phyloP scores from a whole-genome alignment of 768 basidiomycete species.

The Pisolithus orientalis region DNA sequence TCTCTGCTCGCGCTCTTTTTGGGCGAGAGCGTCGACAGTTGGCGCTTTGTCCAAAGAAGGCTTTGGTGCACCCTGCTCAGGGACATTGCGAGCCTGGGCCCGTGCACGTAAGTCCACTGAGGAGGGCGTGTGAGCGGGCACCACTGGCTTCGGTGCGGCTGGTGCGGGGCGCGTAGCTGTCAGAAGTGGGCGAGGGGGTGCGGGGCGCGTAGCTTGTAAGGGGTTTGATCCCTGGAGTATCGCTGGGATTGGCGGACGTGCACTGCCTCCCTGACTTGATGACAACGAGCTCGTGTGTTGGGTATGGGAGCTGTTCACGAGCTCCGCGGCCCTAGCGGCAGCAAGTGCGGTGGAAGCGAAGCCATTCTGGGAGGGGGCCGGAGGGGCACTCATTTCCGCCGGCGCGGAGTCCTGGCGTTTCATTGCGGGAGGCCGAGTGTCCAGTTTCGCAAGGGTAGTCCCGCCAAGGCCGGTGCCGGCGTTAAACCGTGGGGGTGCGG shows the following conservation, averaged over 20 bases:
- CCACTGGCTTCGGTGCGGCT: constrained; percentile 33
- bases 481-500: constrained; percentile 74
- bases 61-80: constrained; percentile 26
- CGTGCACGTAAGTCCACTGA: constrained; percentile 63
- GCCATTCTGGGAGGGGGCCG: constrained; percentile 27
- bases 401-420: constrained; percentile 46
- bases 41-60: constrained; percentile 30
- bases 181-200: constrained; percentile 63
- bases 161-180: constrained; percentile 52
- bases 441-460: constrained; percentile 37
- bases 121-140: constrained; percentile 52
- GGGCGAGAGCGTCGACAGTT: constrained; percentile 32
- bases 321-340: constrained; percentile 56
- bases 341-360: constrained; percentile 40
- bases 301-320: constrained; percentile 49
- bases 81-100: constrained; percentile 52
- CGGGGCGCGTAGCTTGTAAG: constrained; percentile 54
- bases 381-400: constrained; percentile 19
- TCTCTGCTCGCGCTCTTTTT: constrained; percentile 31
- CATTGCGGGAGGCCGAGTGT: constrained; percentile 28
- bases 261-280: constrained; percentile 19
- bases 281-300: constrained; percentile 36
- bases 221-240: constrained; percentile 27
- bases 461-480: constrained; percentile 92
- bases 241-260: constrained; percentile 23